Base-by-base conservation (phyloP, 192 early-diverging fungal genomes). In the Entomortierella parvispora region DNA sequence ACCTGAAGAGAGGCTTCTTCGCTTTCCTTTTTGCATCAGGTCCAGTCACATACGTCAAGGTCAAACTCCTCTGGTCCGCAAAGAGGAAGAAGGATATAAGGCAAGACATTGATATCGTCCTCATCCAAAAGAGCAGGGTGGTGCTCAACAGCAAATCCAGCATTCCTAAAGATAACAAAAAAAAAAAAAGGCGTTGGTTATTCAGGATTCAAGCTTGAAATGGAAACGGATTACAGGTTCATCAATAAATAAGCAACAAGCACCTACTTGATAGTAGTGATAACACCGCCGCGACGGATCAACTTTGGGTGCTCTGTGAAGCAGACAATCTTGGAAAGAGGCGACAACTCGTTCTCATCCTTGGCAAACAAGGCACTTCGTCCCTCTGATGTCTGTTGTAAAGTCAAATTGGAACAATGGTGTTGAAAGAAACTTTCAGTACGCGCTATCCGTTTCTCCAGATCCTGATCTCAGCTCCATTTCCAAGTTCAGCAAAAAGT, bases 21-120 rank as follows among this genome's bases (percentile, higher is more conserved):
- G n/a, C n/a, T n/a, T n/a, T n/a, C n/a, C n/a, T 31, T 32, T 29
- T 11, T 40, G 25, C 11, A n/a, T 23, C 18, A 32, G 31, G 15
- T 23, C 26, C 20, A 17, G 22, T 17, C 11, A 71, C 82, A 51
- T 65, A 91, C 90, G 54, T 99, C 97, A 23, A 92, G 85, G 58
- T 92, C 90, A 74, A 91, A 96, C 59, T 99, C 96, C 55, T 97
- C 96, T 0, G 93, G 91, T 5, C 97, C 97, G 58, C 92, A 93
- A 34, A 96, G 82, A 18, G 97, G 97, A 37, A 97, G 83, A 12
- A 99, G 77, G 31, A 99, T 90, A 66, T 93, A 95, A 2, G 93
- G 93, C 26, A 97, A 77, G 51, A 96, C 78, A 51, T 97, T 95
- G 50, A 93, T 88, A 34, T 92, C 90, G 12, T 83, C 52, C 43